Evolutionary conservation across 257 asterid species (phyloP).

Genomic region (Solanum paucissectum): DNA sequence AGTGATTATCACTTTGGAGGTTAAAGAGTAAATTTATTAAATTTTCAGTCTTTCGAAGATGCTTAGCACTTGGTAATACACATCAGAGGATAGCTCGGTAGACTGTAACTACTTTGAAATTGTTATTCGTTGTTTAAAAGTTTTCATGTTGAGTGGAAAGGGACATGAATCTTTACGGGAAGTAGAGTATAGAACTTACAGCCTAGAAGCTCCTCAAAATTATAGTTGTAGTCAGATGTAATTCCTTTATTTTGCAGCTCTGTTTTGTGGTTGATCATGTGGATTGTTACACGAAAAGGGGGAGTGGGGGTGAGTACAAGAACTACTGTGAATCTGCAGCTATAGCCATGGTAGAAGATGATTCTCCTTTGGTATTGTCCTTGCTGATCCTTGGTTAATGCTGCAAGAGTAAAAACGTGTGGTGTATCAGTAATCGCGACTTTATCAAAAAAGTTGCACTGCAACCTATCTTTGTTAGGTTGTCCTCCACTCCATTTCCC

Average conservation of each 20-base stretch:
- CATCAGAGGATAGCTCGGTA: background rate
- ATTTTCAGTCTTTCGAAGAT: background rate
- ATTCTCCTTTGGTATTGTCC: background rate
- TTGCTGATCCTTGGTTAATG: background rate
- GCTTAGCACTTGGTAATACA: background rate
- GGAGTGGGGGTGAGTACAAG: background rate
- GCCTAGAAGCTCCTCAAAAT: background rate
- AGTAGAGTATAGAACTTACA: background rate
- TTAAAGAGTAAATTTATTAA: background rate
- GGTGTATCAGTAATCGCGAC: background rate
- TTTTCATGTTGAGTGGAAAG: background rate
- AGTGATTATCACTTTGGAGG: background rate
- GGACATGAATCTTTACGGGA: background rate
- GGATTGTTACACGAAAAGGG: background rate
- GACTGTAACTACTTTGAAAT: background rate
- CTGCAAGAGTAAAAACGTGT: background rate
- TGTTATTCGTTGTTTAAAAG: background rate
- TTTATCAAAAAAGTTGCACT: background rate
- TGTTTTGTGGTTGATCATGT: background rate
- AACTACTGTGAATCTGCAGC: background rate
- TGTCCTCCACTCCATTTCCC: background rate
- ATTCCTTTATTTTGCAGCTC: background rate
- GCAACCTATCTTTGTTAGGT: background rate
- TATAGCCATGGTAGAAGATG: background rate
- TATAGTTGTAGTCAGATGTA: background rate